Evolutionary conservation across 441 rosid genomes (phyloP), one percentile per base, ranked within the genome.

Genomic region (Omphalea diandra): DNA sequence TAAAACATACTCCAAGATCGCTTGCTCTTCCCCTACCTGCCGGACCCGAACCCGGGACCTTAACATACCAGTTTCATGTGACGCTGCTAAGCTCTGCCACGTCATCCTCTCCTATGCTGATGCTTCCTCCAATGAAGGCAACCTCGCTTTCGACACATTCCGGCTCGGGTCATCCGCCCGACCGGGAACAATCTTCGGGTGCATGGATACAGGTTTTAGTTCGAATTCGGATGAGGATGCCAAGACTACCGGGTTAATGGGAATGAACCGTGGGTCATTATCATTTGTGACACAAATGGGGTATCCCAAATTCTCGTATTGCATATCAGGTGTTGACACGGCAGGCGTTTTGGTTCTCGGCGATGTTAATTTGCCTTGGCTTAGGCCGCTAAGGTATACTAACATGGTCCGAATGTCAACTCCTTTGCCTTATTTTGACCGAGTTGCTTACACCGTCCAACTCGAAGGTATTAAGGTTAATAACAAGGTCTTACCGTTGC

Each of bases 91-190:
- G 70, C 84, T 78, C 67, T 94, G 98, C 71, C 98, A 90, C 77
- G 88, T 88, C 70, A 85, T 91, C 47, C 76, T 90, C 83, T 90
- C 93, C 83, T 92, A 92, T 74, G 97, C 99, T 15, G 97, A 94
- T 47, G 91, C 94, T 5, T 84, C 97, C 1, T 83, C 84, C 35
- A 85, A 87, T 0, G 97, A 92, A 78, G 99, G 98, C 49, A 88
- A 87, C 71, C 90, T 94, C 52, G 96, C 91, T 62, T 80, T 75
- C 38, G 99, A 94, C 56, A 85, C 94, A 8, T 88, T 92, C 68
- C 72, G 88, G 0, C 15, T 74, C 38, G 96, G 93, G 65, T 78
- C 89, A 66, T 68, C 82, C 44, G 67, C 61, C 32, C 76, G 85
- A 76, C 87, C 91, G 62, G 88, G 85, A 26, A 64, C 87, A 66